These are phyloP conservation scores for Panicum miliaceum DNA, from an alignment of 176 grass and related monocot genomes.

Conservation along the genomic window DNA sequence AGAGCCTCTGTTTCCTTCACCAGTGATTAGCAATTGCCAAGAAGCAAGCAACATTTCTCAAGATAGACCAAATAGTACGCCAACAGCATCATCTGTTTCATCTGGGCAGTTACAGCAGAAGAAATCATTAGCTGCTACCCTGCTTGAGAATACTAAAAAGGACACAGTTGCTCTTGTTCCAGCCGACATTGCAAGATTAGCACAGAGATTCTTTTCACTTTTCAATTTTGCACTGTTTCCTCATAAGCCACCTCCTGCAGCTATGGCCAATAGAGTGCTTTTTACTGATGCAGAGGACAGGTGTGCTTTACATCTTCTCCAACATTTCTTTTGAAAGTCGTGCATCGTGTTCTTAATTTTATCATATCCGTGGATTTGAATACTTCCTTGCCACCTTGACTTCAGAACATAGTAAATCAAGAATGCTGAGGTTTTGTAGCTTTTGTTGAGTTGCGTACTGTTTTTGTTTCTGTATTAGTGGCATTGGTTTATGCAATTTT, in stretches of 20 bases:
- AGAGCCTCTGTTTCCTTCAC: conserved; percentile 80
- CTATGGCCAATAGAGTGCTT: conserved; percentile 73
- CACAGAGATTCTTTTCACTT: conserved; percentile 61
- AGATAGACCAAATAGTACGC: conserved; percentile 39
- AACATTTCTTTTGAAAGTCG: neutral
- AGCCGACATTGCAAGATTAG: conserved; percentile 74
- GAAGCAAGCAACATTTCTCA: conserved; percentile 44
- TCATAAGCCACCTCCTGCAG: conserved; percentile 73
- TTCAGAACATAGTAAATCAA: conserved; percentile 23
- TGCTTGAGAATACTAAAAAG: conserved; percentile 77
- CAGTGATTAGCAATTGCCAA: conserved; percentile 31
- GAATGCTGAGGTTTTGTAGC: conserved; percentile 26
- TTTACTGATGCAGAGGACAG: conserved; percentile 98
- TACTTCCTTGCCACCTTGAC: conserved; percentile 28
- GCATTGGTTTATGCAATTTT: conserved; percentile 28
- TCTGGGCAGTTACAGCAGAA: conserved; percentile 60
- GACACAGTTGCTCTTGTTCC: conserved; percentile 77
- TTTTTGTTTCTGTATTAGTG: conserved; percentile 30
- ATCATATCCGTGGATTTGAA: conserved; percentile 29
- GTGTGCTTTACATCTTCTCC: conserved; percentile 46
- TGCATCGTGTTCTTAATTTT: conserved; percentile 11
- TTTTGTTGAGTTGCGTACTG: neutral
- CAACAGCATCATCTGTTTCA: conserved; percentile 45
- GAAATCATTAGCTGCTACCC: conserved; percentile 89
- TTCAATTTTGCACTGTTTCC: conserved; percentile 78